Base-by-base conservation (phyloP, 1,139 yeast genomes). In the Tardiomyces depauwii region DNA sequence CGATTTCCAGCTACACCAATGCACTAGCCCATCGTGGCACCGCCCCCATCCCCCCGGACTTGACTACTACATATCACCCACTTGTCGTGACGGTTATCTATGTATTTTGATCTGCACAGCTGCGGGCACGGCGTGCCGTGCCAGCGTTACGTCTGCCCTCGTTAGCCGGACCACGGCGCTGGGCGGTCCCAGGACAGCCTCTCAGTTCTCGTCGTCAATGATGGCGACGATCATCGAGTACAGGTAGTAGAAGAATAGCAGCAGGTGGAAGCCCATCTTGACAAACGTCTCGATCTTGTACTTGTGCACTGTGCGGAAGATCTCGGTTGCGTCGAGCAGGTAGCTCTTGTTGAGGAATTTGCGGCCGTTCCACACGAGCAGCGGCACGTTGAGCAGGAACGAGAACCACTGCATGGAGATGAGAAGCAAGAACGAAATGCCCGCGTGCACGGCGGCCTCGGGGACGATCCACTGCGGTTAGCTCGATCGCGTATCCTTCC, bases 221-320 rank as follows among this genome's bases (percentile, higher is more conserved):
- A 91, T 77, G 42, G 96, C 93, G 75, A 89, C 84, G 70, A 91
- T 89, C 96, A 91, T 86, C 71, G 94, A 82, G 75, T 89, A 91
- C 62, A 91, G 77, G 76, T 88, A 89, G 74, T 78, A 88, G 82
- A 91, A 91, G 77, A 91, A 91, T 82, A 89, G 74, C 60, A 88
- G 70, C 58, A 91, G 73, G 65, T 88, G 93, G 78, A 86, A 86
- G 12, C 94, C 96, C 60, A 91, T 77, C 68, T 91, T 91, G 65
- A 84, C 68, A 63, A 89, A 89, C 47, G 89, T 77, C 69, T 88
- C 97, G 67, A 82, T 84, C 78, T 93, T 91, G 71, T 91, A 95
- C 62, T 82, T 85, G 56, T 87, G 78, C 61, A 93, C 75, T 44
- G 97, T 89, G 72, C 97, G 81, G 71, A 91, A 91, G 61, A 91